Evolutionary conservation across 2,329 filamentous ascomycete species (phyloP).

Genomic region (Coniosporium tulheliwenetii): DNA sequence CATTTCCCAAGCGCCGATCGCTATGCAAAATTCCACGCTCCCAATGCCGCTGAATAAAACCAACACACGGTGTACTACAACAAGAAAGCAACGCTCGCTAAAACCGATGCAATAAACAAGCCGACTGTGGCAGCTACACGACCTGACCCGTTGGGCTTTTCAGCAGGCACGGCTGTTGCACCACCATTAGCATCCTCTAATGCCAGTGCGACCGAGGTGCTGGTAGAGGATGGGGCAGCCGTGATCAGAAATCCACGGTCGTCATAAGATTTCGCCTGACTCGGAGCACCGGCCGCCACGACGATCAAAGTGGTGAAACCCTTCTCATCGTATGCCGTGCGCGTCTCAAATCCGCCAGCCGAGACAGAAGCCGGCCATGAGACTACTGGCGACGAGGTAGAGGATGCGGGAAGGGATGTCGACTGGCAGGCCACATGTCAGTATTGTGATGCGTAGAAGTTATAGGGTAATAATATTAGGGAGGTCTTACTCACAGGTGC

Average conservation of each 20-base stretch:
- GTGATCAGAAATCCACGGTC: constrained; percentile 29
- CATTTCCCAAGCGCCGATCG: no score
- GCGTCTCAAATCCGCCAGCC: constrained; percentile 28
- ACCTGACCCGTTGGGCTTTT: no score
- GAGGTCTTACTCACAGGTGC: constrained; percentile 47
- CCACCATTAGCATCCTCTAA: no score
- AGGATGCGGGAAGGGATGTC: constrained; percentile 35
- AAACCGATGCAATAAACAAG: no score
- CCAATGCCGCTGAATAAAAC: no score
- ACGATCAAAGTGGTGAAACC: constrained; percentile 34
- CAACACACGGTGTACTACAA: no score
- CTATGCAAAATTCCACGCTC: no score
- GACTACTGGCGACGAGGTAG: constrained; percentile 33
- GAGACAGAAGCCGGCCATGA: constrained; percentile 28
- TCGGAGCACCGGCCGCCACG: constrained; percentile 17
- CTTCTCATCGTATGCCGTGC: constrained; percentile 31
- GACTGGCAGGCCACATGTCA: constrained; percentile 18
- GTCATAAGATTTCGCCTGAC: constrained; percentile 26
- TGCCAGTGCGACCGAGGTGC: no score
- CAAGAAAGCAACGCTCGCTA: no score
- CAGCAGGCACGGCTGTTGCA: no score
- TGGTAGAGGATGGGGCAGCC: not conserved
- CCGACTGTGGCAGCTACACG: no score
- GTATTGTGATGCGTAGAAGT: constrained; percentile 6
- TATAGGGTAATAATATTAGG: constrained; percentile 1